Conservation (phyloP, 441 rosid genomes). For the Sinapis alba region DNA sequence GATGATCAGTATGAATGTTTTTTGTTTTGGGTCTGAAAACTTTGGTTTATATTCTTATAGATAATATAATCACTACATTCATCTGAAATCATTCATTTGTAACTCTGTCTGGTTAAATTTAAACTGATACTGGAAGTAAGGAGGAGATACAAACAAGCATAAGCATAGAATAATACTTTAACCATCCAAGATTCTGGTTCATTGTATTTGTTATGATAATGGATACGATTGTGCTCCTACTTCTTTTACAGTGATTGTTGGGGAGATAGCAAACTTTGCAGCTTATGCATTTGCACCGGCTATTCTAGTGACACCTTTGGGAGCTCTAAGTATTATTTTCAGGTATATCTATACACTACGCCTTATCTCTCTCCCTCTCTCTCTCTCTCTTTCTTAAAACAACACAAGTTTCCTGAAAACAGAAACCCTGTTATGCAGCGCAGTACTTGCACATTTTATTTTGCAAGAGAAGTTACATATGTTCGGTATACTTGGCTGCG, state of each 20-base stretch:
- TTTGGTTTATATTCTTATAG: not conserved
- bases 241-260: constrained; percentile 74
- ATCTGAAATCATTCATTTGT: not conserved
- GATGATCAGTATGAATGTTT: too few species aligned
- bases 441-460: constrained; percentile 87
- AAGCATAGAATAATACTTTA: not conserved
- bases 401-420: constrained; percentile 26
- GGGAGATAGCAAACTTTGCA: constrained; percentile 87
- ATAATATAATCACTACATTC: constrained; percentile 3
- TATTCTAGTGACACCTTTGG: constrained; percentile 85
- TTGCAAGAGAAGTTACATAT: constrained; percentile 70
- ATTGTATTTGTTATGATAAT: too few species aligned
- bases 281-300: constrained; percentile 94
- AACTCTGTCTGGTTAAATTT: not conserved
- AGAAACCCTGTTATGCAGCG: constrained; percentile 55
- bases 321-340: constrained; percentile 87
- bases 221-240: too few species aligned
- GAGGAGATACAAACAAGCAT: too few species aligned
- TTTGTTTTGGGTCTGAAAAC: not conserved
- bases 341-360: constrained; percentile 46
- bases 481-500: constrained; percentile 78
- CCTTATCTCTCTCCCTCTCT: not conserved
- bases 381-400: not conserved
- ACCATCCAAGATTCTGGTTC: too few species aligned
- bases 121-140: not conserved